A percentile compares a stretch with the other conserved stretches of the same genome.
Conservation (phyloP, 2,329 filamentous ascomycete species). For the Ramichloridium luteum region DNA sequence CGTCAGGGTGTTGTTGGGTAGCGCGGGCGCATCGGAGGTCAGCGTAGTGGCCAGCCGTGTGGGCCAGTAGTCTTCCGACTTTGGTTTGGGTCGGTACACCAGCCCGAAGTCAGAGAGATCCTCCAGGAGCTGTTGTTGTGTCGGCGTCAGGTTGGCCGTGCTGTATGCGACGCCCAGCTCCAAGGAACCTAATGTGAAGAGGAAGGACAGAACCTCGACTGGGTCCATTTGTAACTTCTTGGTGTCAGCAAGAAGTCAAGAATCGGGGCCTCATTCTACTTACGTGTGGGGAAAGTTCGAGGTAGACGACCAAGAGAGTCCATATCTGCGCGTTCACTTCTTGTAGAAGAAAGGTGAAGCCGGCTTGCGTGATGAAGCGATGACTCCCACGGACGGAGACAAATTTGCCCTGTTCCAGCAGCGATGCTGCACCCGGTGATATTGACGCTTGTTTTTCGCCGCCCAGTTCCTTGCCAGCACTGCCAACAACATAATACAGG, state of each 20-base stretch:
- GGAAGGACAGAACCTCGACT: slow-evolving; percentile 88
- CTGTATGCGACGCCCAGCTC: slow-evolving; percentile 88
- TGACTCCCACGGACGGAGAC: slow-evolving; percentile 45
- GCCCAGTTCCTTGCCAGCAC: slow-evolving; percentile 43
- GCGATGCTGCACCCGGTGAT: slow-evolving; percentile 65
- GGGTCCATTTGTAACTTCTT: slow-evolving; percentile 59
- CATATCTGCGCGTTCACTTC: slow-evolving; percentile 95
- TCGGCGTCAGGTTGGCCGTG: slow-evolving; percentile 67
- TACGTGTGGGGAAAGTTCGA: slow-evolving; percentile 55
- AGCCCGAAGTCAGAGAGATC: slow-evolving; percentile 87
- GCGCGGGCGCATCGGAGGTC: slow-evolving; percentile 60
- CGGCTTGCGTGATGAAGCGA: slow-evolving; percentile 68
- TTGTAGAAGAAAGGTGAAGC: slow-evolving; percentile 88
- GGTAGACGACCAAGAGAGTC: slow-evolving; percentile 86
- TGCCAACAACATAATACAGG: slow-evolving; percentile 84
- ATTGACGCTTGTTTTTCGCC: slow-evolving; percentile 27
- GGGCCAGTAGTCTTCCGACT: slow-evolving; percentile 57
- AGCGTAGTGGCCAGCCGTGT: slow-evolving; percentile 89
- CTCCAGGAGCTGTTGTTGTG: slow-evolving; percentile 78
- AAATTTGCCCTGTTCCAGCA: slow-evolving; percentile 68
- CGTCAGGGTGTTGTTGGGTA: slow-evolving; percentile 56
- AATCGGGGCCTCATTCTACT: neutral
- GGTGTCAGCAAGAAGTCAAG: slow-evolving; percentile 2
- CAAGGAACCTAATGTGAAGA: slow-evolving; percentile 88
- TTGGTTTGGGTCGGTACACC: slow-evolving; percentile 50